Evolutionary conservation across 768 basidiomycete genomes (phyloP), one percentile per base, ranked within the genome.

Genomic region (Pilatotrama ljubarskyi): DNA sequence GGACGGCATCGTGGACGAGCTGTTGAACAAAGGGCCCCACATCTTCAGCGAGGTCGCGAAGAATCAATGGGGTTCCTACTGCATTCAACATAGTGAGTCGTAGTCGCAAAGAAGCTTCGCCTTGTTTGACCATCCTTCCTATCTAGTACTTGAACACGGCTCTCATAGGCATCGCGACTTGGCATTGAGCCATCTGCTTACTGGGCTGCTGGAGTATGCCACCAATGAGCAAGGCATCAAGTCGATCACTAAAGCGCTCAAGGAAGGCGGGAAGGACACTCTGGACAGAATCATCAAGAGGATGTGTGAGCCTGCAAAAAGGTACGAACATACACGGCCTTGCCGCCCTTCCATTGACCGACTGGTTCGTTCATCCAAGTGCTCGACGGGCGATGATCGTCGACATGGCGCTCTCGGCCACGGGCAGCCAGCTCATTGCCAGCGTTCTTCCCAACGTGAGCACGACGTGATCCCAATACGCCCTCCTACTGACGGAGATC

Each of bases 31-130:
- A 56, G 90, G 90, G 14, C 71, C 81, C 1, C 70, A 69, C 0
- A 78, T 88, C 24, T 93, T 93, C 63, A 79, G 82, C 20, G 88
- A 92, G 64, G 90, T 93, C 17, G 79, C 87, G 18, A 92, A 90
- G 76, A 94, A 85, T 61, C 91, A 93, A 69, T 94, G 91, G 91
- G 92, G 92, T 11, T 88, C 90, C 1, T 93, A 92, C 66, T 93
- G 91, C 70, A 80, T 93, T 25, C 90, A 92, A 65, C 91, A 92
- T 58, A 91, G 91, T 92, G 64, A 56, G 90, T 74, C 10, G 20
- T 17, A 20, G 7, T 49, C 18, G 5, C 9, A 5, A 35, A 10
- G 2, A 38, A 1, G 14, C 5, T 18, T 18, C 20, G 5, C 13
- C 60, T 14, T 43, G 10, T 57, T 38, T 42, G 51, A 26, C 17